Evolutionary conservation across 345 rosid genomes (phyloP).

Genomic region (Citrus mangshanensis): DNA sequence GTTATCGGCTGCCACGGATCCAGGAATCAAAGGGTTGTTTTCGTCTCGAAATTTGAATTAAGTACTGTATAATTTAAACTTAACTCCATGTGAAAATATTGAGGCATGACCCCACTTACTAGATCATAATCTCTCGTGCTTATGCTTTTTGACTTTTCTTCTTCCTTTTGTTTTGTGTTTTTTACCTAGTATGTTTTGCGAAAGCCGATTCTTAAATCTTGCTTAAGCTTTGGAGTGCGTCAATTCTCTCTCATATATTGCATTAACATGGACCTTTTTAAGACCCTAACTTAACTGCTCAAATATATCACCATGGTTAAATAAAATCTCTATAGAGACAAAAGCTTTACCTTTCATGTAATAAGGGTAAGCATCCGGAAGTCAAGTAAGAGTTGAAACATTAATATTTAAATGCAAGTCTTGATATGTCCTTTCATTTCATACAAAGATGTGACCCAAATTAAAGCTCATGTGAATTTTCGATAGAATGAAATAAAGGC

Average conservation of each 20-base stretch:
- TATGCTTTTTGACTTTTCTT: background rate
- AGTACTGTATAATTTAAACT: too few relatives aligned
- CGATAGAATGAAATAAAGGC: background rate
- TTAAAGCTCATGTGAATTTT: background rate
- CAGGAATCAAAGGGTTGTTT: background rate
- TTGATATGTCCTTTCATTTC: background rate
- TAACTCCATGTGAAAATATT: background rate
- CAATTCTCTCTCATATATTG: too few relatives aligned
- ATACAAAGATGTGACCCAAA: background rate
- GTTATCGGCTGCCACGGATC: background rate
- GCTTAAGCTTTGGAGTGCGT: background rate
- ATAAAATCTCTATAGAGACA: too few relatives aligned
- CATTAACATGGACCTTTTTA: too few relatives aligned
- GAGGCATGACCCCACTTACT: background rate
- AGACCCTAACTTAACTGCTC: too few relatives aligned
- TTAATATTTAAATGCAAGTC: too few relatives aligned
- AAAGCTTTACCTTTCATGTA: too few relatives aligned
- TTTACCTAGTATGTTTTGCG: background rate
- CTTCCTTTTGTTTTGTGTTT: background rate
- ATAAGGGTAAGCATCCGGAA: too few relatives aligned
- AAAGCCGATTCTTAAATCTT: background rate
- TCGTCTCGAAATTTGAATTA: too few relatives aligned
- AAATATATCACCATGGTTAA: too few relatives aligned
- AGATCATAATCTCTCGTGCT: background rate
- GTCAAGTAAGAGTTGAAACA: too few relatives aligned